Percentiles rank a stretch among this genome's conserved stretches.
Conservation (phyloP, 371 early-diverging fungal species). For the Globomyces sp. region DNA sequence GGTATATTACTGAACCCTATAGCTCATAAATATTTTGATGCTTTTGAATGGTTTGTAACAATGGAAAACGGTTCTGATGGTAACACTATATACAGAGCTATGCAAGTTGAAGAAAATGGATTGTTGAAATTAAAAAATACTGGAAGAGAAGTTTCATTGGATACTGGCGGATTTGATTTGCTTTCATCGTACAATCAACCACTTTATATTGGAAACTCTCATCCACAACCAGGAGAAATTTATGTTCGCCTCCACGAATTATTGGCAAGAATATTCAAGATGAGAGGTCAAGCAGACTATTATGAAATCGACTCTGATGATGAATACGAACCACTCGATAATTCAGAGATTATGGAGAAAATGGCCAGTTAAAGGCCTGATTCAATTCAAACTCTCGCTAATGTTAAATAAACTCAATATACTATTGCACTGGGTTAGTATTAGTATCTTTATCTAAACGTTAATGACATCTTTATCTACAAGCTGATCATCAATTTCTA, state of each 20-base stretch:
- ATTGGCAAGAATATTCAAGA: conserved; percentile 1
- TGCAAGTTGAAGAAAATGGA: conserved; percentile 6
- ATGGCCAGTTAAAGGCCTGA: too few species aligned
- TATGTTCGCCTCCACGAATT: conserved; percentile 8
- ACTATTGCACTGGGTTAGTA: too few species aligned
- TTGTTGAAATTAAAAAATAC: conserved; percentile 7
- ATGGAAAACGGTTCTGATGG: background rate
- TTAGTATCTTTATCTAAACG: too few species aligned
- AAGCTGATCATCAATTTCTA: too few species aligned
- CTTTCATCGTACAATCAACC: conserved; percentile 8
- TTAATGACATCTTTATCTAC: too few species aligned
- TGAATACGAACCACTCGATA: background rate
- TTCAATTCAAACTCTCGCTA: too few species aligned
- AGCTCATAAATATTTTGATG: background rate
- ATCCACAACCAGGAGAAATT: conserved; percentile 8
- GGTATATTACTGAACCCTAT: background rate
- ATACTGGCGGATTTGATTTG: background rate
- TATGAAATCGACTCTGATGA: background rate
- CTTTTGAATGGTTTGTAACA: conserved; percentile 5
- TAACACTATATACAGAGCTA: conserved; percentile 7
- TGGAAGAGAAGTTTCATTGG: conserved; percentile 5
- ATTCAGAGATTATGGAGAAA: too few species aligned
- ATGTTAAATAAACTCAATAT: too few species aligned
- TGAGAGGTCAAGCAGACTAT: conserved; percentile 6
- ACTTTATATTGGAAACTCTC: conserved; percentile 15